phyloP scores from a whole-genome alignment of 768 basidiomycete species.

The Suillus clintonianus region DNA sequence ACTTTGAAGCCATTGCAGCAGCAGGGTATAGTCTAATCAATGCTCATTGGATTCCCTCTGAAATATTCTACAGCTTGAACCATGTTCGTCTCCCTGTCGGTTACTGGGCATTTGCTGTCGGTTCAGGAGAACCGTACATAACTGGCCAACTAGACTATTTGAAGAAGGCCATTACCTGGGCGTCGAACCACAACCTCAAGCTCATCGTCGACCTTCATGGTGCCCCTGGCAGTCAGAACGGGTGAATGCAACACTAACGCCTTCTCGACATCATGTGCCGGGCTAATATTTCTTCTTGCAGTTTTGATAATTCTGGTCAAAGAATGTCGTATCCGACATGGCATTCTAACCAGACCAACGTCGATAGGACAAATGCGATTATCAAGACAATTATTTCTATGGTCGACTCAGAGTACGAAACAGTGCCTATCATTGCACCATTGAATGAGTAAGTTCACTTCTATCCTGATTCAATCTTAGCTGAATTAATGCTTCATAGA shows the following conservation, averaged over 20 bases:
- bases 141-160: constrained; percentile 49
- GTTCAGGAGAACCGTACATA: constrained; percentile 41
- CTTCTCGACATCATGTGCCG: background rate
- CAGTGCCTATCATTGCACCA: constrained; percentile 66
- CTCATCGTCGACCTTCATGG: constrained; percentile 58
- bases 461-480: background rate
- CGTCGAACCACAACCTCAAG: constrained; percentile 42
- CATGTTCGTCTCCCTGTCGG: constrained; percentile 66
- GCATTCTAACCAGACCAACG: constrained; percentile 45
- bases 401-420: constrained; percentile 51
- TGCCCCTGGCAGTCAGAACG: constrained; percentile 51
- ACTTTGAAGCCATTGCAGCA: constrained; percentile 61
- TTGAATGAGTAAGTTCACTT: constrained; percentile 53
- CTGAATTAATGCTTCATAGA: background rate
- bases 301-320: constrained; percentile 79
- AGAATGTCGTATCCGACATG: constrained; percentile 56
- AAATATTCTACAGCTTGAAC: constrained; percentile 51
- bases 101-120: constrained; percentile 46
- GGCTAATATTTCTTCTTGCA: constrained; percentile 28
- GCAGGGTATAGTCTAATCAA: constrained; percentile 1
- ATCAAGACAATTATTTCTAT: constrained; percentile 60
- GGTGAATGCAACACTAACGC: constrained; percentile 34
- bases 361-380: constrained; percentile 51
- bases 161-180: constrained; percentile 43
- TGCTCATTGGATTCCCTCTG: constrained; percentile 6